A percentile compares a stretch with the other conserved stretches of the same genome.
Evolutionary conservation across 768 basidiomycete genomes (phyloP).

Genomic region (Tulasnella sp.): DNA sequence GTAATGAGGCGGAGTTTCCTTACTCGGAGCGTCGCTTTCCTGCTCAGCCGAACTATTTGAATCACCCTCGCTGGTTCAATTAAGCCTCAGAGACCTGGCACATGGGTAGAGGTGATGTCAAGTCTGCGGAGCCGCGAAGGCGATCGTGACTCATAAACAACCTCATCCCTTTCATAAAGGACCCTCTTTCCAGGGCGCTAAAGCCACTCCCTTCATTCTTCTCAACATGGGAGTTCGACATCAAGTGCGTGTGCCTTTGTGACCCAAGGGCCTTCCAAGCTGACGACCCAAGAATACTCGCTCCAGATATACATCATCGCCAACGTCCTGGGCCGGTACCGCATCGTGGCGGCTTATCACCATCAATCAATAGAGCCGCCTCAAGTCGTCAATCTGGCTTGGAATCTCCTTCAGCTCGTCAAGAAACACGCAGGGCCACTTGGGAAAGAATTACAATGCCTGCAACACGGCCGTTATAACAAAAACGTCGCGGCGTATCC

Average conservation of each 20-base stretch:
- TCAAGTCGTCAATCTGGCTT: background rate
- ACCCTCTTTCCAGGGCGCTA: too few relatives aligned
- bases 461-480: background rate
- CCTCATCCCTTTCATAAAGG: background rate
- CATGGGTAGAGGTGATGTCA: background rate
- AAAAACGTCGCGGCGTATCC: background rate
- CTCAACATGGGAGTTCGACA: background rate
- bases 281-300: background rate
- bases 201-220: background rate
- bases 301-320: background rate
- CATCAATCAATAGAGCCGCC: background rate
- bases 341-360: background rate
- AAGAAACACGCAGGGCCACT: background rate
- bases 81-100: background rate
- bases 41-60: too few relatives aligned
- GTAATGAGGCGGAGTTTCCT: too few relatives aligned
- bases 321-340: background rate
- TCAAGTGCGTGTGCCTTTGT: background rate
- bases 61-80: background rate
- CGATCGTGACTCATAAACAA: background rate
- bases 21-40: too few relatives aligned
- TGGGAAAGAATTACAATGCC: background rate
- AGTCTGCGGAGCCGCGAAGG: background rate
- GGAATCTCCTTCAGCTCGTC: background rate
- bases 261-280: background rate